phyloP scores from a whole-genome alignment of 495 filamentous ascomycete species.

The Daldinia grandis region DNA sequence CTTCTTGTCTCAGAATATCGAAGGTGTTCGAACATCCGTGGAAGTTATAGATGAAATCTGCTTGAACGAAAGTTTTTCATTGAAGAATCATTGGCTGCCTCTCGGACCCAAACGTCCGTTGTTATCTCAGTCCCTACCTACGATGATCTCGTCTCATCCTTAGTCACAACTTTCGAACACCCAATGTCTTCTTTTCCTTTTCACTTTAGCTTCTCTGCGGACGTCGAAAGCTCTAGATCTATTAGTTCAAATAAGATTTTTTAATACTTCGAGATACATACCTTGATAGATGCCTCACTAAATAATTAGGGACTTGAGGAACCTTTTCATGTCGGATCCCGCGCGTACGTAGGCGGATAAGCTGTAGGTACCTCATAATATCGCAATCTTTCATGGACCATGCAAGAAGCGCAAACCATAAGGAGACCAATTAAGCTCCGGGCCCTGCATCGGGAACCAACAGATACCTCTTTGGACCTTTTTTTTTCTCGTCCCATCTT shows the following conservation, averaged over 20 bases:
- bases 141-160: neutral
- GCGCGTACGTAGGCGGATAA: constrained; percentile 29
- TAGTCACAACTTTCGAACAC: constrained; percentile 8
- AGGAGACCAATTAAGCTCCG: constrained; percentile 37
- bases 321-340: constrained; percentile 12
- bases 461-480: constrained; percentile 13
- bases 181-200: constrained; percentile 20
- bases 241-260: constrained; percentile 6
- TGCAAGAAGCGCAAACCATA: constrained; percentile 15
- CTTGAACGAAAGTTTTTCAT: neutral
- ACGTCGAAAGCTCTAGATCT: neutral
- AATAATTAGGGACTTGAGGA: neutral
- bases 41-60: neutral
- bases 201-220: constrained; percentile 20
- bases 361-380: constrained; percentile 17
- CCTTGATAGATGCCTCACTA: too few species aligned
- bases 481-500: neutral
- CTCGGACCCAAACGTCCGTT: constrained; percentile 13
- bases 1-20: neutral
- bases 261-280: neutral
- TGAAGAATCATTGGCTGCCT: neutral
- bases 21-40: neutral
- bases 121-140: constrained; percentile 15
- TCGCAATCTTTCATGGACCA: constrained; percentile 23
- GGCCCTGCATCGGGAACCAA: constrained; percentile 26